Percentiles rank a stretch among this genome's conserved stretches.
phyloP scores from a whole-genome alignment of 495 filamentous ascomycete species.

The Penicillium manginii region DNA sequence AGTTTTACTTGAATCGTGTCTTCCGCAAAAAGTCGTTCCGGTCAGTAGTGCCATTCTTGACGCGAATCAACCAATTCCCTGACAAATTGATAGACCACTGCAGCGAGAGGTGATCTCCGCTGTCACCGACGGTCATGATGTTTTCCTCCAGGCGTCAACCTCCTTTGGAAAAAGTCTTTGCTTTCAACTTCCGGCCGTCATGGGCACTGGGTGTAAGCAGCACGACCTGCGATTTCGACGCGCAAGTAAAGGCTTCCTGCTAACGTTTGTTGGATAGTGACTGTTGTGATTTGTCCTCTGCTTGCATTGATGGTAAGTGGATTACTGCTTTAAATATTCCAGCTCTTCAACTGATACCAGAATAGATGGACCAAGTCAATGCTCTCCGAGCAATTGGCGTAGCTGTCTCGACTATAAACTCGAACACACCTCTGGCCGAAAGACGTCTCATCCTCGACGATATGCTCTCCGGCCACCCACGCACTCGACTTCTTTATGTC shows the following conservation, averaged over 20 bases:
- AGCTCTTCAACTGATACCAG: constrained; percentile 1
- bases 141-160: constrained; percentile 95
- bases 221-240: background rate
- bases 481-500: constrained; percentile 84
- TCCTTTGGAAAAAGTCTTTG: constrained; percentile 95
- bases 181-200: constrained; percentile 89
- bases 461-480: constrained; percentile 83
- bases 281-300: constrained; percentile 87
- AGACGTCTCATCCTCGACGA: constrained; percentile 73
- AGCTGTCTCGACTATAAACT: constrained; percentile 83
- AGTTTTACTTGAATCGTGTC: constrained; percentile 81
- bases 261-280: constrained; percentile 57
- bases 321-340: background rate
- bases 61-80: constrained; percentile 10
- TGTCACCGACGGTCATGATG: constrained; percentile 81
- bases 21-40: constrained; percentile 78
- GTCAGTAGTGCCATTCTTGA: constrained; percentile 42
- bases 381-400: constrained; percentile 74
- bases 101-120: constrained; percentile 87
- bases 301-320: constrained; percentile 81
- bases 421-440: constrained; percentile 67
- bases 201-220: constrained; percentile 77
- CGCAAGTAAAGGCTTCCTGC: background rate
- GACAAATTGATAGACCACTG: constrained; percentile 62
- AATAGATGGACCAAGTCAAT: constrained; percentile 86